phyloP scores from a whole-genome alignment of 805 yeast species.

The Candida koratica region DNA sequence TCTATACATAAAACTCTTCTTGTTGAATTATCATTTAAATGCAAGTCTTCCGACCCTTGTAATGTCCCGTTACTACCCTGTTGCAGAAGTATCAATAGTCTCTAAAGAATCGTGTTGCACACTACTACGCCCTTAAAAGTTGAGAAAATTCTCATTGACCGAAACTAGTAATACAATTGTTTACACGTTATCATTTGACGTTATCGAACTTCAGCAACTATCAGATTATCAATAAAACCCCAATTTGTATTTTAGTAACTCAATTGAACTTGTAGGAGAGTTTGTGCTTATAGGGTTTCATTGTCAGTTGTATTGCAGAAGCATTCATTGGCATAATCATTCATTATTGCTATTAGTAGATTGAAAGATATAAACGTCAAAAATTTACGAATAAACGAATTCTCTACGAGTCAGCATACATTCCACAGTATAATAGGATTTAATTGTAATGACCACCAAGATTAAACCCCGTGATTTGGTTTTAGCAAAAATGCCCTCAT shows the following conservation, averaged over 20 bases:
- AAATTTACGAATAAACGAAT: no score
- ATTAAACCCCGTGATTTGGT: constrained; percentile 36
- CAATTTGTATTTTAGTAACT: background rate
- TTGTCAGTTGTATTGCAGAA: background rate
- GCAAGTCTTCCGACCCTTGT: no score
- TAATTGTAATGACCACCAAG: constrained; percentile 2
- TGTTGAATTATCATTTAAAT: no score
- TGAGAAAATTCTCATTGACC: constrained; percentile 8
- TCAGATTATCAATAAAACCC: background rate
- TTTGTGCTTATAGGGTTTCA: background rate
- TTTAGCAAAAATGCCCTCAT: constrained; percentile 43
- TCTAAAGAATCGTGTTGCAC: background rate
- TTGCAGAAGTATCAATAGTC: background rate
- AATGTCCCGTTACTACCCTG: background rate
- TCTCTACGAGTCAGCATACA: no score
- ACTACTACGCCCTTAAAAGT: constrained; percentile 6
- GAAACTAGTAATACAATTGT: constrained; percentile 6
- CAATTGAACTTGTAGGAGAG: background rate
- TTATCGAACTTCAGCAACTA: background rate
- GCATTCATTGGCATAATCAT: constrained; percentile 1
- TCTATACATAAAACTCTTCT: no score
- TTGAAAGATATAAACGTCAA: background rate
- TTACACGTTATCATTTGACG: constrained; percentile 3
- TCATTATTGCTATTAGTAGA: constrained; percentile 2
- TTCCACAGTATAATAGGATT: background rate